These are phyloP conservation scores for Yamadazyma oceani DNA, from an alignment of 1,139 yeast genomes.

Conservation along the genomic window DNA sequence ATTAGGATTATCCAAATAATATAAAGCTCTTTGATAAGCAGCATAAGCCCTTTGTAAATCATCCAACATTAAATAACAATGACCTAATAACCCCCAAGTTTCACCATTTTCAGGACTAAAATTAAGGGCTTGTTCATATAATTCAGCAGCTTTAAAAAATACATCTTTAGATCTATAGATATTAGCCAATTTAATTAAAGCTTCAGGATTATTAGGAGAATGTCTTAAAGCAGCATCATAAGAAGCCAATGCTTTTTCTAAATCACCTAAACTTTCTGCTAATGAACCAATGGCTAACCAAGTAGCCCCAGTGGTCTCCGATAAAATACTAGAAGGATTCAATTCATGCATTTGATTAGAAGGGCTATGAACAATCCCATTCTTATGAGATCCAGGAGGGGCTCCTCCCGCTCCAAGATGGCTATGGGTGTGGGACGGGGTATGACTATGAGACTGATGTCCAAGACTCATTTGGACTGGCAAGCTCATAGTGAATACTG, in stretches of 20 bases:
- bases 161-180: slow-evolving; percentile 86
- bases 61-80: slow-evolving; percentile 94
- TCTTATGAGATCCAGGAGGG: not conserved
- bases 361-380: slow-evolving; percentile 7
- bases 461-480: slow-evolving; percentile 10
- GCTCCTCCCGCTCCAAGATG: not conserved
- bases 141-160: slow-evolving; percentile 90
- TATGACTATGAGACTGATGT: slow-evolving; percentile 5
- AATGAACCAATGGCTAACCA: slow-evolving; percentile 92
- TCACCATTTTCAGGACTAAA: slow-evolving; percentile 89
- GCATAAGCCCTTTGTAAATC: slow-evolving; percentile 94
- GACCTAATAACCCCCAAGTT: slow-evolving; percentile 96
- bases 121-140: slow-evolving; percentile 82
- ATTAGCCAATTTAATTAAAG: slow-evolving; percentile 82
- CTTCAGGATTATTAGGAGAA: slow-evolving; percentile 82
- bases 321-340: slow-evolving; percentile 24
- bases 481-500: slow-evolving; percentile 10
- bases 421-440: slow-evolving; percentile 1
- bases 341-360: slow-evolving; percentile 6
- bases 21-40: slow-evolving; percentile 93
- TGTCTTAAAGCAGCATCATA: slow-evolving; percentile 90
- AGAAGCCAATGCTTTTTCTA: slow-evolving; percentile 84
- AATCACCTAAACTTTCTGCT: slow-evolving; percentile 87
- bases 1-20: slow-evolving; percentile 87
- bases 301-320: slow-evolving; percentile 82